Evolutionary conservation across 1,139 yeast species (phyloP), one percentile per base, ranked within the genome.

Genomic region (Nakaseomyces bracarensis): DNA sequence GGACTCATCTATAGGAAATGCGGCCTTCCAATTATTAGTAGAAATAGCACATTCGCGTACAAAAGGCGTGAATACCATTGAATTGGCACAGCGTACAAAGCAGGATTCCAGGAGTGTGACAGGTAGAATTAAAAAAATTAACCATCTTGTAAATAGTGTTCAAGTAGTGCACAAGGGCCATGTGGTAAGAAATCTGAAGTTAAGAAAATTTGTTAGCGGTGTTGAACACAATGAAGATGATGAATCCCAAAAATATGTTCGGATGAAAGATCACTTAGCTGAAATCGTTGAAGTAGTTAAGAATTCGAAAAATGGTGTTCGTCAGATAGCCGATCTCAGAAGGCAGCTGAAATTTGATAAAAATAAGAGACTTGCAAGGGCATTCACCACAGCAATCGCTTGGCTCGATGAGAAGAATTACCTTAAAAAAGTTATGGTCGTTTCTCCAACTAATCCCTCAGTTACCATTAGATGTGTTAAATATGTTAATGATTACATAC

Each of bases 21-120:
- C 57, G 36, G 72, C 75, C 0, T 72, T 68, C 51, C 70, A 70
- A 22, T 52, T 72, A 33, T 49, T 72, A 13, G 52, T 67, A 20
- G 67, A 65, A 34, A 70, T 82, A 41, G 82, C 86, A 0, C 72
- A 69, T 46, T 58, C 72, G 31, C 78, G 77, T 18, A 63, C 68
- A 0, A 52, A 58, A 1, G 91, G 91, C 9, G 72, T 80, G 10
- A 69, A 73, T 44, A 73, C 87, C 0, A 66, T 76, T 25, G 76
- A 75, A 22, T 63, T 82, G 46, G 72, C 77, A 4, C 66, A 67
- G 34, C 67, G 64, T 13, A 75, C 86, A 0, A 74, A 73, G 5
- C 91, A 82, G 59, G 91, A 82, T 53, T 75, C 80, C n/a, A 68
- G 89, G 47, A 79, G 87, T 43, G 65, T 80, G 33, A 78, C 87